A percentile compares a stretch with the other conserved stretches of the same genome.
phyloP scores from a whole-genome alignment of 78 protist species.

The Dictyostelium intermedium region DNA sequence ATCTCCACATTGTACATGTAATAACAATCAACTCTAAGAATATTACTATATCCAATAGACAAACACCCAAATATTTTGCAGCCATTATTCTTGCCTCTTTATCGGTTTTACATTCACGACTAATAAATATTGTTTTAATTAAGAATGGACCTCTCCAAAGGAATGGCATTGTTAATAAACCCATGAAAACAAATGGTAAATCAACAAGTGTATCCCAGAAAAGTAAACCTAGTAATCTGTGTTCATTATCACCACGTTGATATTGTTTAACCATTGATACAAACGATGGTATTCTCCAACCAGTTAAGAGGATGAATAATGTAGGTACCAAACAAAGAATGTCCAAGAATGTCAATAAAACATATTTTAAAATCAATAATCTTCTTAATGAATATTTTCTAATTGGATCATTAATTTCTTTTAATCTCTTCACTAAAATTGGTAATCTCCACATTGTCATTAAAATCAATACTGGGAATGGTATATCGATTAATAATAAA shows the following conservation, averaged over 20 bases:
- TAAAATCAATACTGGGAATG: constrained; percentile 72
- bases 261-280: constrained; percentile 29
- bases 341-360: constrained; percentile 24
- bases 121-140: background rate
- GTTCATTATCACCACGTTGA: constrained; percentile 84
- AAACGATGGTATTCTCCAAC: constrained; percentile 77
- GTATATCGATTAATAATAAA: constrained; percentile 67
- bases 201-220: constrained; percentile 47
- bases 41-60: constrained; percentile 5
- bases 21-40: background rate
- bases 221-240: constrained; percentile 6
- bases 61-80: background rate
- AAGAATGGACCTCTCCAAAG: constrained; percentile 79
- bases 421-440: constrained; percentile 35
- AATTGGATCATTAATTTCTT: constrained; percentile 46
- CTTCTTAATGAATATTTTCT: constrained; percentile 49
- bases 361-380: constrained; percentile 44
- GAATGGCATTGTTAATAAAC: constrained; percentile 22
- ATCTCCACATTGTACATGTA: constrained; percentile 24
- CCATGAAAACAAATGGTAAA: constrained; percentile 70
- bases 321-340: constrained; percentile 27
- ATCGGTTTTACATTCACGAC: background rate
- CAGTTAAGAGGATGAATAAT: constrained; percentile 29
- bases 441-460: constrained; percentile 83
- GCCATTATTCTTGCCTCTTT: constrained; percentile 49